Conservation (phyloP, 306 rosid genomes). For the Fragaria vesca region DNA sequence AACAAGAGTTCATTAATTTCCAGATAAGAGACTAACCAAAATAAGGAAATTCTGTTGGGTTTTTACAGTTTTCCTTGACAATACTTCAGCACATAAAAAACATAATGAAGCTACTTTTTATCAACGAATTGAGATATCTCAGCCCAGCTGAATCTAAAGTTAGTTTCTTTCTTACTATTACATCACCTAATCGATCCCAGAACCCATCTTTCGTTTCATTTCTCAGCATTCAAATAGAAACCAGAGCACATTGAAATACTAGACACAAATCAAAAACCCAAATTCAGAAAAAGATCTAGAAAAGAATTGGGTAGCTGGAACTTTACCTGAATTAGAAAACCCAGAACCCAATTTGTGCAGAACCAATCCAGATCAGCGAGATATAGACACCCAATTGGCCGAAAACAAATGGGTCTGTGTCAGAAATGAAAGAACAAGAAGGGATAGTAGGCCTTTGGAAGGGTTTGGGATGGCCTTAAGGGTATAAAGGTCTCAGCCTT, state of each 20-base stretch:
- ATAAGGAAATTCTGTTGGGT: not conserved
- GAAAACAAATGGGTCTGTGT: conserved; percentile 22
- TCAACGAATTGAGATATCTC: not conserved
- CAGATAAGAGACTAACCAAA: not conserved
- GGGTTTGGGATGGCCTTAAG: conserved; percentile 2
- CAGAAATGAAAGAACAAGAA: not conserved
- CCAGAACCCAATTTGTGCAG: conserved; percentile 29
- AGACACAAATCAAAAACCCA: conserved; percentile 8
- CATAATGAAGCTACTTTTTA: not conserved
- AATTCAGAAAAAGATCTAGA: conserved; percentile 39
- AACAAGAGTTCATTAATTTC: conserved; percentile 21
- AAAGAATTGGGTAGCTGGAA: conserved; percentile 32
- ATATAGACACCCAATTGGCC: conserved; percentile 21
- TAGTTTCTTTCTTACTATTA: conserved; percentile 15
- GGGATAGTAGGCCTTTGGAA: not conserved
- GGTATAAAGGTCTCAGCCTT: not conserved
- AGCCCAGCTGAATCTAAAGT: conserved; percentile 16
- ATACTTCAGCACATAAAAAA: not conserved
- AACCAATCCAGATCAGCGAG: conserved; percentile 53
- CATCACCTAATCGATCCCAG: conserved; percentile 13
- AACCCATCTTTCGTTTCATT: conserved; percentile 5
- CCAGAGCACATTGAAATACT: conserved; percentile 5
- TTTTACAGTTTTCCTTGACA: not conserved
- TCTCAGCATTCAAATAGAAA: conserved; percentile 22
- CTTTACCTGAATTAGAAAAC: conserved; percentile 50